Conservation (phyloP, 129 eudicot genomes). For the Flaveria linearis region DNA sequence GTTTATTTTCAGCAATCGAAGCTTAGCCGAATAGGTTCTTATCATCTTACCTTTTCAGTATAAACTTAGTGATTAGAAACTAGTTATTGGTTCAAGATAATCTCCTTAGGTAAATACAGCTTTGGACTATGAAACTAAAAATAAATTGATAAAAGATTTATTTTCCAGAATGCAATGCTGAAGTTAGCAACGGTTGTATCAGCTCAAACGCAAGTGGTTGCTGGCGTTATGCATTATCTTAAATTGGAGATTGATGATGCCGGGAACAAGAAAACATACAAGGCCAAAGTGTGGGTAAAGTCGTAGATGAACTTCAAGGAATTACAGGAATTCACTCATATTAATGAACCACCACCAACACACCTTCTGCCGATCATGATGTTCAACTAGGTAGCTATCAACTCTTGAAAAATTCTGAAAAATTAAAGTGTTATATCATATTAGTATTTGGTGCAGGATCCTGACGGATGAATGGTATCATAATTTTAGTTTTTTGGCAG, state of each 20-base stretch:
- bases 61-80: no score
- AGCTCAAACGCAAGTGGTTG: not conserved
- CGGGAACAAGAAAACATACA: constrained; percentile 59
- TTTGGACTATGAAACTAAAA: no score
- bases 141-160: not conserved
- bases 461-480: no score
- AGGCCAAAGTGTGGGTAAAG: constrained; percentile 83
- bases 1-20: no score
- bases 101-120: not conserved
- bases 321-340: constrained; percentile 68
- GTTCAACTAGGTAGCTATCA: constrained; percentile 29
- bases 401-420: not conserved
- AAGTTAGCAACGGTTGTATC: constrained; percentile 63
- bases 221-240: constrained; percentile 56
- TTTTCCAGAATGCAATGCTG: constrained; percentile 53
- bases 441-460: no score
- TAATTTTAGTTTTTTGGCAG: not conserved
- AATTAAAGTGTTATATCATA: no score
- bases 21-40: no score
- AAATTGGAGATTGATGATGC: constrained; percentile 67
- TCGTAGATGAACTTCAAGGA: constrained; percentile 88
- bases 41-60: no score
- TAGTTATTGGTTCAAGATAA: no score
- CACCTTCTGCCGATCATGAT: constrained; percentile 30
- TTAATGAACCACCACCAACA: constrained; percentile 43